Percentiles rank a stretch among this genome's conserved stretches.
Evolutionary conservation across 2,329 filamentous ascomycete genomes (phyloP).

Genomic region (Meredithiella fracta): DNA sequence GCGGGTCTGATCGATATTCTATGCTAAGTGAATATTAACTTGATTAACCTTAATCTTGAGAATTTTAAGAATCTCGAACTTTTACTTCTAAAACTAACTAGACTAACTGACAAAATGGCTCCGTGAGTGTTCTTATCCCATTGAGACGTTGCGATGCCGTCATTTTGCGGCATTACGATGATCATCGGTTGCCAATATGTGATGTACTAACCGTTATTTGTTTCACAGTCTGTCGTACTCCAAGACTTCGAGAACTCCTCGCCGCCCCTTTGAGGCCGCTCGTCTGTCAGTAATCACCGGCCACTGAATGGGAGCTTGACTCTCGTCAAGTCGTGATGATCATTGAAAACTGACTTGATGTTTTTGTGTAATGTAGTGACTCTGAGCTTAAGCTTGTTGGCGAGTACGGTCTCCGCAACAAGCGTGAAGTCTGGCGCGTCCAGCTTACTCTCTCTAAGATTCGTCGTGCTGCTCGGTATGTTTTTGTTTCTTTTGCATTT

Average conservation of each 20-base stretch:
- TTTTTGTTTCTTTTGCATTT: constrained; percentile 5
- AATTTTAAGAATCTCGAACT: constrained; percentile 12
- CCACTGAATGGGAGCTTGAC: constrained; percentile 97
- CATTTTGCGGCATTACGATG: neutral
- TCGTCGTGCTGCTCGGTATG: constrained; percentile 98
- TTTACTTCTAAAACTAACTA: constrained; percentile 17
- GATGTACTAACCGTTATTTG: constrained; percentile 15
- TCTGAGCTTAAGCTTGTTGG: constrained; percentile 98
- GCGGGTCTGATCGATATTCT: neutral
- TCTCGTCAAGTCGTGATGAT: constrained; percentile 87
- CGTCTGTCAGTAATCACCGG: constrained; percentile 93
- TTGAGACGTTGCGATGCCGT: neutral
- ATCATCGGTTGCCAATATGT: neutral
- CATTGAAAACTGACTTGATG: constrained; percentile 43
- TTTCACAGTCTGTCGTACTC: constrained; percentile 45
- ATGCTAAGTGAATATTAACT: neutral
- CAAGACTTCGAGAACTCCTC: constrained; percentile 99
- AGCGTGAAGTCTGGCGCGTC: constrained; percentile 99
- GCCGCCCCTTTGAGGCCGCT: constrained; percentile 97
- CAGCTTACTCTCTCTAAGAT: constrained; percentile 99
- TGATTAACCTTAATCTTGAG: constrained; percentile 7
- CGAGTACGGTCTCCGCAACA: constrained; percentile 99
- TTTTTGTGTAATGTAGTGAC: constrained; percentile 50
- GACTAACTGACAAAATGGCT: constrained; percentile 25
- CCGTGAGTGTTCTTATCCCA: constrained; percentile 21